Conservation (phyloP, 2,329 filamentous ascomycete species). For the Cladosporium velox region DNA sequence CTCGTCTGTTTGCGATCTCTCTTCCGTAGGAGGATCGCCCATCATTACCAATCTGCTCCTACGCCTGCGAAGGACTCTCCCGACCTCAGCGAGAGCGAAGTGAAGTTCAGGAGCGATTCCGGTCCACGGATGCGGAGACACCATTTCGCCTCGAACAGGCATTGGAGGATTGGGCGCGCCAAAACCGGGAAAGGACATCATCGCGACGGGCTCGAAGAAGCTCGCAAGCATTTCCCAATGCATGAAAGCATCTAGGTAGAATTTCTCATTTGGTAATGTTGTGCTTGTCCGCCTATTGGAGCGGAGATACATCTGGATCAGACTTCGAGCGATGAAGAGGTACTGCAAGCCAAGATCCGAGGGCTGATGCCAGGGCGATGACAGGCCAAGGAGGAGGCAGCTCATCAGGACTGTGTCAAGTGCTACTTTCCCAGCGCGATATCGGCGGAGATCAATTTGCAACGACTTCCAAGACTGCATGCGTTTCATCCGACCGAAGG, state of each 20-base stretch:
- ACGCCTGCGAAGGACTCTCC: constrained; percentile 37
- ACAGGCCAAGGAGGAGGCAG: constrained; percentile 60
- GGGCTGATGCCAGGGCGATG: constrained; percentile 62
- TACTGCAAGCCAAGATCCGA: constrained; percentile 57
- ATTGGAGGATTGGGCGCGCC: constrained; percentile 27
- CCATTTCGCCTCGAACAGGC: constrained; percentile 33
- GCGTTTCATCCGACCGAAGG: constrained; percentile 54
- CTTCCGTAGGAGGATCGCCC: background rate
- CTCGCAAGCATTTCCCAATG: constrained; percentile 63
- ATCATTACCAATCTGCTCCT: constrained; percentile 20
- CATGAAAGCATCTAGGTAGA: constrained; percentile 58
- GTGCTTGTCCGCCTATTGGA: constrained; percentile 46
- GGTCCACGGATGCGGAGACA: constrained; percentile 52
- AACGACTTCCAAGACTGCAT: constrained; percentile 56
- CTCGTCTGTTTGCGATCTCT: constrained; percentile 18
- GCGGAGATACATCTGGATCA: constrained; percentile 35
- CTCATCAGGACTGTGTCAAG: constrained; percentile 58
- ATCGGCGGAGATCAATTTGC: constrained; percentile 50
- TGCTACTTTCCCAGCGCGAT: constrained; percentile 42
- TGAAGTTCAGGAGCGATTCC: constrained; percentile 49
- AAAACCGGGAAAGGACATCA: constrained; percentile 42
- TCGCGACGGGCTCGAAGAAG: constrained; percentile 46
- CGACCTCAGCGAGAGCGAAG: constrained; percentile 50
- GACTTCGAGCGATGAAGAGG: constrained; percentile 50
- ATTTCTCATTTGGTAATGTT: constrained; percentile 42